These are phyloP conservation scores for Triglochin maritima DNA, from an alignment of 106 monocot species.

Conservation along the genomic window DNA sequence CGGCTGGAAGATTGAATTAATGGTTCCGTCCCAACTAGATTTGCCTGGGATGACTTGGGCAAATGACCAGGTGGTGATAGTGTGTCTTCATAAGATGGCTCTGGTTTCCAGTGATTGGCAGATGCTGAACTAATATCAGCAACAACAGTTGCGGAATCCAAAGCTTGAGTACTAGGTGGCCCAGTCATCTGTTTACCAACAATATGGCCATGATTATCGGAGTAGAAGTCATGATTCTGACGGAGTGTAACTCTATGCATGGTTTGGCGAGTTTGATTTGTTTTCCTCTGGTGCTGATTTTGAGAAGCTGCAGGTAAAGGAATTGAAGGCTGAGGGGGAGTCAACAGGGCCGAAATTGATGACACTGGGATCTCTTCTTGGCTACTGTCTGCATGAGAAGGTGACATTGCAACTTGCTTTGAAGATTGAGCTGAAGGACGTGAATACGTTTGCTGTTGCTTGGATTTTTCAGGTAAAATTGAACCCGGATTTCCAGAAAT, in stretches of 20 bases:
- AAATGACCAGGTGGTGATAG: constrained; percentile 14
- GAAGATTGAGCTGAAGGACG: constrained; percentile 23
- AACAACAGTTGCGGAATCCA: constrained; percentile 29
- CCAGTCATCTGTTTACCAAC: constrained; percentile 25
- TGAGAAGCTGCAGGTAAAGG: constrained; percentile 32
- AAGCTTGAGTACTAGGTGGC: constrained; percentile 12
- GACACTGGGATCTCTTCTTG: constrained; percentile 33
- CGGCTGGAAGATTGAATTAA: constrained; percentile 25
- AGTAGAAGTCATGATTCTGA: constrained; percentile 34
- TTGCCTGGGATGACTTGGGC: constrained; percentile 28
- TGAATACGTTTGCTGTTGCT: constrained; percentile 40
- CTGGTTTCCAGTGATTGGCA: constrained; percentile 42
- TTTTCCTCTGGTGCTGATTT: constrained; percentile 36
- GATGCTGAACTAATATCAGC: constrained; percentile 7
- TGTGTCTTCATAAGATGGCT: constrained; percentile 30
- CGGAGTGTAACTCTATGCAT: constrained; percentile 44
- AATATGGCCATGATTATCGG: constrained; percentile 31
- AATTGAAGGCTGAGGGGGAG: constrained; percentile 30
- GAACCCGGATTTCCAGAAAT: constrained; percentile 29
- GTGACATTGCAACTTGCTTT: constrained; percentile 25
- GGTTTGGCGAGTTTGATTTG: constrained; percentile 33
- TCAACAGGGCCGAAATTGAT: constrained; percentile 13
- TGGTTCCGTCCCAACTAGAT: constrained; percentile 28
- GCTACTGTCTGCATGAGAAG: constrained; percentile 36
- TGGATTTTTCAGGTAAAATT: constrained; percentile 29